Evolutionary conservation across 257 asterid genomes (phyloP).

Genomic region (Capsicum chinense): DNA sequence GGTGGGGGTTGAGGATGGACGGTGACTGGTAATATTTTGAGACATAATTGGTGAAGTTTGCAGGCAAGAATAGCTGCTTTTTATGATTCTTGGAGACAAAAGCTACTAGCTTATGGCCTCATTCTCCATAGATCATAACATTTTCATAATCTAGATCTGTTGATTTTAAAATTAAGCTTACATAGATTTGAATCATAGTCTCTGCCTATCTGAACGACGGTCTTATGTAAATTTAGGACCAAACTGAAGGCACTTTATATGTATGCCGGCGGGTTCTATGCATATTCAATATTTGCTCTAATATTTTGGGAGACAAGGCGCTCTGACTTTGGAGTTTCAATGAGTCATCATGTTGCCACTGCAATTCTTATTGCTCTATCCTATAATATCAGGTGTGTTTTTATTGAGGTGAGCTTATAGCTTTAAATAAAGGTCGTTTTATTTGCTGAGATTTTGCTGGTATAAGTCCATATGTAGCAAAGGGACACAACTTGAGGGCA

Average conservation of each 20-base stretch:
- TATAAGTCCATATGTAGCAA: neutral
- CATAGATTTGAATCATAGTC: neutral
- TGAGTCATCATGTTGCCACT: constrained; percentile 87
- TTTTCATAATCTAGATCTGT: neutral
- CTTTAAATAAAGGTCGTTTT: constrained; percentile 1
- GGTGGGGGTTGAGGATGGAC: neutral
- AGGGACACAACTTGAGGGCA: neutral
- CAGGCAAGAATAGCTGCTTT: constrained; percentile 1
- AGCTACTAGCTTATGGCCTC: neutral
- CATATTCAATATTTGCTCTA: constrained; percentile 88
- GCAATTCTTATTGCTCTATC: constrained; percentile 75
- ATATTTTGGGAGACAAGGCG: constrained; percentile 95
- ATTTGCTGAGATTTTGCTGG: constrained; percentile 7
- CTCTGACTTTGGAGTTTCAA: constrained; percentile 93
- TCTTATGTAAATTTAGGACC: constrained; percentile 57
- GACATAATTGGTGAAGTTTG: neutral
- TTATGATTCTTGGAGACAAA: constrained; percentile 13
- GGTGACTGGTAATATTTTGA: neutral
- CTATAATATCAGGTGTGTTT: constrained; percentile 66
- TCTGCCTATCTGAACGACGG: constrained; percentile 28
- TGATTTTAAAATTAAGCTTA: neutral
- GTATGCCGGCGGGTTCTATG: constrained; percentile 88
- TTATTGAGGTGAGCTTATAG: constrained; percentile 28
- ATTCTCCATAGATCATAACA: constrained; percentile 14
- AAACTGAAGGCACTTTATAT: constrained; percentile 85